Percentiles rank a stretch among this genome's conserved stretches.
Evolutionary conservation across 805 yeast genomes (phyloP).

Genomic region (Hanseniaspora nectarophila): DNA sequence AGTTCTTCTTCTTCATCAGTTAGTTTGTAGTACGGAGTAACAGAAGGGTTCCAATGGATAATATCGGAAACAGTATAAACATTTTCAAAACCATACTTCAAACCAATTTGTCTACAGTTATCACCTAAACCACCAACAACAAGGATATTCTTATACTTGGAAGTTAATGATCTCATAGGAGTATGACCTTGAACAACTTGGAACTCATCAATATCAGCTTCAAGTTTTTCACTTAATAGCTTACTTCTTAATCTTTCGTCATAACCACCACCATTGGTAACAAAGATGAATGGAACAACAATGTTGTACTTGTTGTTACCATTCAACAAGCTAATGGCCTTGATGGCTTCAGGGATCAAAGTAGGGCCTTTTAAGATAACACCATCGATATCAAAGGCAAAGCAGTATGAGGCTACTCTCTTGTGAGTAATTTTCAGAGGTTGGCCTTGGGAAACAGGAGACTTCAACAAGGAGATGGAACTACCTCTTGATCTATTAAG

Average conservation of each 20-base stretch:
- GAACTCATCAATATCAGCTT: slow-evolving; percentile 49
- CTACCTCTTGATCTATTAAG: slow-evolving; percentile 16
- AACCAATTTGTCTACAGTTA: slow-evolving; percentile 71
- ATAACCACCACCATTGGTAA: slow-evolving; percentile 88
- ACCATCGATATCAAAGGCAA: slow-evolving; percentile 89
- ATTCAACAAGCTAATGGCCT: slow-evolving; percentile 59
- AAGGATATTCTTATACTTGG: slow-evolving; percentile 55
- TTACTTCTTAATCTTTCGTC: slow-evolving; percentile 63
- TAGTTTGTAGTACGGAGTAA: slow-evolving; percentile 68
- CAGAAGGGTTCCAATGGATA: slow-evolving; percentile 77
- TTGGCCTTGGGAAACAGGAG: slow-evolving; percentile 29
- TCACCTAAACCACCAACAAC: slow-evolving; percentile 87
- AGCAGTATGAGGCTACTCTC: slow-evolving; percentile 71
- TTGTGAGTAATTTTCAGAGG: slow-evolving; percentile 51
- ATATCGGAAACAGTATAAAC: slow-evolving; percentile 75
- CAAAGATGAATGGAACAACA: slow-evolving; percentile 70
- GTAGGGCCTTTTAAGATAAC: slow-evolving; percentile 77
- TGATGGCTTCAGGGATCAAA: slow-evolving; percentile 67
- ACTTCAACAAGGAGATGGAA: slow-evolving; percentile 16
- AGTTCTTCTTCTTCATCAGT: slow-evolving; percentile 56
- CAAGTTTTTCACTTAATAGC: slow-evolving; percentile 54
- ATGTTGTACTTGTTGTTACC: slow-evolving; percentile 70
- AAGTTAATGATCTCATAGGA: slow-evolving; percentile 76
- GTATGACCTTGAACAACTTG: slow-evolving; percentile 91
- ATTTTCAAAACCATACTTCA: slow-evolving; percentile 69